phyloP scores from a whole-genome alignment of 2,329 filamentous ascomycete species.

The Xylaria sp. region DNA sequence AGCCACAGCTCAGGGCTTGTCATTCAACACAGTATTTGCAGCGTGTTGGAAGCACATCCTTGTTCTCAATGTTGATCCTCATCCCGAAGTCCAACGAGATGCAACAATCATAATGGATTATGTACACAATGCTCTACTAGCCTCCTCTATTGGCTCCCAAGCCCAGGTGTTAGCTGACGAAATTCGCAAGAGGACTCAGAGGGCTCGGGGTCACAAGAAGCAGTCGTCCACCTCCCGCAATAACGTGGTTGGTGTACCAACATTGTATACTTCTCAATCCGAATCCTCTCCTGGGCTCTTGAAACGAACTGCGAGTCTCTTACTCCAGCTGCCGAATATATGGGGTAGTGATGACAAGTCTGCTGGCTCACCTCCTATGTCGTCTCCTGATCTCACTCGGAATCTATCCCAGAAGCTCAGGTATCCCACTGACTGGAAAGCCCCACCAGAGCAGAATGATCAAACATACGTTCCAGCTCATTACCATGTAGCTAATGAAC shows the following conservation, averaged over 20 bases:
- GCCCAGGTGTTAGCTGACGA: slow-evolving; percentile 80
- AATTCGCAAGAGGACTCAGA: slow-evolving; percentile 64
- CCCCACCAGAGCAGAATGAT: slow-evolving; percentile 80
- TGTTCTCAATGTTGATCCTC: slow-evolving; percentile 91
- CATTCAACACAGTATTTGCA: slow-evolving; percentile 90
- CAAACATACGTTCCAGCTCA: slow-evolving; percentile 70
- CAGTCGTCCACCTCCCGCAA: slow-evolving; percentile 57
- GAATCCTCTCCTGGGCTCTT: slow-evolving; percentile 67
- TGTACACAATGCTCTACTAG: slow-evolving; percentile 79
- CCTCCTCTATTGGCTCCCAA: slow-evolving; percentile 77
- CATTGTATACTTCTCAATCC: slow-evolving; percentile 53
- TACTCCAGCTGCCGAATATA: slow-evolving; percentile 65
- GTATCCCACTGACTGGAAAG: slow-evolving; percentile 55
- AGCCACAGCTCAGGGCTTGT: slow-evolving; percentile 67
- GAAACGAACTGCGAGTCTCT: slow-evolving; percentile 70
- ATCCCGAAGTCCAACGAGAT: slow-evolving; percentile 89
- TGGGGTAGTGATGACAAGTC: slow-evolving; percentile 60
- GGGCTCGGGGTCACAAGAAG: slow-evolving; percentile 57
- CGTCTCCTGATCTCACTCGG: slow-evolving; percentile 51
- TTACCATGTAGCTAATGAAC: slow-evolving; percentile 80
- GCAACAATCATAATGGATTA: slow-evolving; percentile 88
- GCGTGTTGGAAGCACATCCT: slow-evolving; percentile 94
- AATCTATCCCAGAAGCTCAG: slow-evolving; percentile 54
- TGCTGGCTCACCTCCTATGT: slow-evolving; percentile 48
- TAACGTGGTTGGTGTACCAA: slow-evolving; percentile 53